Conservation (phyloP, 495 filamentous ascomycete species). For the Xylaria cubensis region DNA sequence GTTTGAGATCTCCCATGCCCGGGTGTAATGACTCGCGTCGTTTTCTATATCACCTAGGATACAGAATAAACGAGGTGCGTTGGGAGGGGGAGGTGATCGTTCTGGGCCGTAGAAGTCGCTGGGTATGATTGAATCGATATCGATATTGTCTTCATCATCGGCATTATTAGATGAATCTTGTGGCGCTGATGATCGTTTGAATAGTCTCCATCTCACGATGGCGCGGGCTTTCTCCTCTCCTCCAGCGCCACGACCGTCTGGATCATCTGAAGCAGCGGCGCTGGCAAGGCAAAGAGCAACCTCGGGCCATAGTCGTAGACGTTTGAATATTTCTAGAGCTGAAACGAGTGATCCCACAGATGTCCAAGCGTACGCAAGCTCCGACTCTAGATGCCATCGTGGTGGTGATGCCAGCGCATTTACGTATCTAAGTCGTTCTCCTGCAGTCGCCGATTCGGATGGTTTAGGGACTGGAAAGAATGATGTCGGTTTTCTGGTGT, state of each 20-base stretch:
- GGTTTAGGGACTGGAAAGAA: conserved; percentile 84
- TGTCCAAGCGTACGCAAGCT: conserved; percentile 90
- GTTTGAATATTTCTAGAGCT: conserved; percentile 94
- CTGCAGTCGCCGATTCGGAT: conserved; percentile 76
- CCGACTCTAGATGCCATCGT: conserved; percentile 91
- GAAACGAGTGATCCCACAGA: conserved; percentile 84
- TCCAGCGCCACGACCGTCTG: conserved; percentile 53
- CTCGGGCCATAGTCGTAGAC: conserved; percentile 94
- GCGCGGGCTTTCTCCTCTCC: conserved; percentile 79
- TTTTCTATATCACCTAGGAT: conserved; percentile 91
- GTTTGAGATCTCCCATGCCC: conserved; percentile 87
- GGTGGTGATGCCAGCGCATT: conserved; percentile 83
- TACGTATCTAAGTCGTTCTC: conserved; percentile 80
- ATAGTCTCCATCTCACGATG: conserved; percentile 79
- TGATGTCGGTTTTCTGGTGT: conserved; percentile 59
- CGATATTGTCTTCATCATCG: conserved; percentile 61
- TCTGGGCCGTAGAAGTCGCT: conserved; percentile 64
- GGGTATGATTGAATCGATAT: conserved; percentile 57
- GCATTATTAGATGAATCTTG: conserved; percentile 26
- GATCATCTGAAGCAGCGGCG: conserved; percentile 69
- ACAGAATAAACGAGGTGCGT: conserved; percentile 89
- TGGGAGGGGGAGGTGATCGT: conserved; percentile 70
- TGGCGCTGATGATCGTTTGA: conserved; percentile 51
- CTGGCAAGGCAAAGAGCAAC: conserved; percentile 82
- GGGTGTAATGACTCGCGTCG: conserved; percentile 74